Evolutionary conservation across 176 grass and related monocot genomes (phyloP).

Genomic region (sorghum (Sorghum bicolor)): Sorghum_bicolor_NCBIv3 NC_012870.2:21711001-21711500

Average conservation of each 20-base stretch:
- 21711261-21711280: not conserved
- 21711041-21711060: not conserved
- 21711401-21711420: not conserved
- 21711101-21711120: not conserved
- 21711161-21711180: not conserved
- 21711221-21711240: not conserved
- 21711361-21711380: conserved; percentile 9
- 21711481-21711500: conserved; percentile 42
- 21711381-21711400: not conserved
- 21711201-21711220: not conserved
- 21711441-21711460: conserved; percentile 20
- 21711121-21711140: not conserved
- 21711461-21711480: conserved; percentile 37
- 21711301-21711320: conserved; percentile 4
- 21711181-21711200: not conserved
- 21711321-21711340: not conserved
- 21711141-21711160: not conserved
- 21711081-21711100: not conserved
- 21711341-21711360: not conserved
- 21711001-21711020: not conserved
- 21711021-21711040: not conserved
- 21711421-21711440: not conserved
- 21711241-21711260: not conserved
- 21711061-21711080: not conserved
- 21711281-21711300: not conserved